Conservation (phyloP, 2,329 filamentous ascomycete species). For the Harringtonia aguacate region DNA sequence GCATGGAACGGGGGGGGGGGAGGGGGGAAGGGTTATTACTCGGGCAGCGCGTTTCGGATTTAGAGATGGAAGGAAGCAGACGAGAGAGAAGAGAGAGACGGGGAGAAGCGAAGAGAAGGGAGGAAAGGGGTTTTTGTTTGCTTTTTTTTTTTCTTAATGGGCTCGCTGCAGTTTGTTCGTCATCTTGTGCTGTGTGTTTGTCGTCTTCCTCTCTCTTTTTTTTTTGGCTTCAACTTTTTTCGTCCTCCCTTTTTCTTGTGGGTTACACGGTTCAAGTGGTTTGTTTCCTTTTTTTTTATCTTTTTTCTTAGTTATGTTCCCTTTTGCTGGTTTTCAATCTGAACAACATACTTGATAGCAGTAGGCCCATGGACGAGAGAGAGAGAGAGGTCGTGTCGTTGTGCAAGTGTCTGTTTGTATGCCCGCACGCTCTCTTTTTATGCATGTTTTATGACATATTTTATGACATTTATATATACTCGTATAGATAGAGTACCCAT, state of each 20-base stretch:
- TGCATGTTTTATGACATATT: too few species aligned
- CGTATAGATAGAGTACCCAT: too few species aligned
- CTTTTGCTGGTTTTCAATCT: background rate
- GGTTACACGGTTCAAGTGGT: background rate
- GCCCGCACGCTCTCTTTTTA: too few species aligned
- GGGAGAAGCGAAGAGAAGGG: background rate
- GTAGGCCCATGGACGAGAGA: background rate
- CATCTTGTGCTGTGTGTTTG: background rate
- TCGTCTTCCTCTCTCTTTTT: background rate
- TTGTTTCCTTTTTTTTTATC: background rate
- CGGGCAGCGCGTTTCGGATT: too few species aligned
- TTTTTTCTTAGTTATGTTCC: background rate
- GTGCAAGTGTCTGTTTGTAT: too few species aligned
- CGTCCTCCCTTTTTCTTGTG: background rate
- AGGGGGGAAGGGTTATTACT: too few species aligned
- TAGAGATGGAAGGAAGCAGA: too few species aligned
- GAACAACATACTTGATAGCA: background rate
- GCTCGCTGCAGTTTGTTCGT: background rate
- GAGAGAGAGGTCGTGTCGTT: too few species aligned
- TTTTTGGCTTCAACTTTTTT: background rate
- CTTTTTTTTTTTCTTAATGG: slow-evolving; percentile 1
- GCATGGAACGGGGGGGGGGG: too few species aligned
- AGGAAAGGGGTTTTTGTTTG: too few species aligned
- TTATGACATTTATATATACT: too few species aligned
- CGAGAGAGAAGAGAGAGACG: background rate